Percentiles rank a stretch among this genome's conserved stretches.
These are phyloP conservation scores for Chaetothyriales sp. DNA, from an alignment of 2,329 filamentous ascomycete genomes.

Conservation along the genomic window DNA sequence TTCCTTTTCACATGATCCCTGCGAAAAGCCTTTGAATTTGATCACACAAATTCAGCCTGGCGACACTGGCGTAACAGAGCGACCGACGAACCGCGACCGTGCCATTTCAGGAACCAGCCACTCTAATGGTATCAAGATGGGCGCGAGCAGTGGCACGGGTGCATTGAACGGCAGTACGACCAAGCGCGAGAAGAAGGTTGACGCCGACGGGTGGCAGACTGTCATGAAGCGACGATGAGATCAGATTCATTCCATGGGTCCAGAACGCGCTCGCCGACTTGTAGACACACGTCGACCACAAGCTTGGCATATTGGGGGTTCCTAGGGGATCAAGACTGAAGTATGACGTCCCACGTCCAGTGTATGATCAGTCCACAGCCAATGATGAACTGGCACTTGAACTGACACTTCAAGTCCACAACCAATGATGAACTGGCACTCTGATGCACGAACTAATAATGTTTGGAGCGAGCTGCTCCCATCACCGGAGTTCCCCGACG, in stretches of 20 bases:
- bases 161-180: slow-evolving; percentile 1
- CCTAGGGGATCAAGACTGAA: no score
- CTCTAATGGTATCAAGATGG: background rate
- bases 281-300: no score
- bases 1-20: slow-evolving; percentile 28
- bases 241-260: background rate
- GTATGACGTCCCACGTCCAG: no score
- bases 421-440: no score
- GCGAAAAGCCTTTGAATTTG: slow-evolving; percentile 27
- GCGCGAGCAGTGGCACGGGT: background rate
- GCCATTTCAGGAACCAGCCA: background rate
- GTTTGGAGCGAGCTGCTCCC: no score
- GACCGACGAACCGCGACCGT: background rate
- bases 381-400: no score
- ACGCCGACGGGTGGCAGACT: slow-evolving; percentile 10
- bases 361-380: no score
- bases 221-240: background rate
- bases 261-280: no score
- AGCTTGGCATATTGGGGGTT: no score
- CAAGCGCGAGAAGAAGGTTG: background rate
- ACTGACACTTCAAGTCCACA: no score
- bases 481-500: background rate
- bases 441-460: no score
- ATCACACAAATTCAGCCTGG: slow-evolving; percentile 15
- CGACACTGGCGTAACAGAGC: background rate